phyloP scores from a whole-genome alignment of 345 rosid species.

The Conringia planisiliqua region DNA sequence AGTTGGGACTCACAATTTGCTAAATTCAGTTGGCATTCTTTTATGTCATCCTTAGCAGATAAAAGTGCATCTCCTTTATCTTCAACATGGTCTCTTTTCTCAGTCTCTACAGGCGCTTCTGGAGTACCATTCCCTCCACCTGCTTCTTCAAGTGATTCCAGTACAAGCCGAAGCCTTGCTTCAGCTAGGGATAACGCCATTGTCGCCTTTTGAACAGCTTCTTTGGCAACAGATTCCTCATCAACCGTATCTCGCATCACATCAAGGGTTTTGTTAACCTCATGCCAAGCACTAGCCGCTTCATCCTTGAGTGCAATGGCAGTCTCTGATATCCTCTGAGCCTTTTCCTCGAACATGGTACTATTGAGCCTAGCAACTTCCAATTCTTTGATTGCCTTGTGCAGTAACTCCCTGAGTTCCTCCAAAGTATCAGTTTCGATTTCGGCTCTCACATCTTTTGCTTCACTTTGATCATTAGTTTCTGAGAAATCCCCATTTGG shows the following conservation, averaged over 20 bases:
- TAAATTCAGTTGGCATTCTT: constrained; percentile 55
- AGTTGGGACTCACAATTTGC: constrained; percentile 55
- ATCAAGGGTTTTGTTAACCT: constrained; percentile 57
- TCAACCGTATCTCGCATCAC: constrained; percentile 54
- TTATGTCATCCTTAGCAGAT: constrained; percentile 59
- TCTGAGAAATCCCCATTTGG: constrained; percentile 38
- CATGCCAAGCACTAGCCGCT: constrained; percentile 55
- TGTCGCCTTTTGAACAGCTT: constrained; percentile 70
- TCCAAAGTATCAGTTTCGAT: constrained; percentile 44
- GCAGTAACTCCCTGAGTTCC: constrained; percentile 58
- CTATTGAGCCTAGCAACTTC: constrained; percentile 78
- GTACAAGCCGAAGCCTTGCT: constrained; percentile 65
- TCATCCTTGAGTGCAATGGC: constrained; percentile 86
- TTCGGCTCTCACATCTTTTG: constrained; percentile 37
- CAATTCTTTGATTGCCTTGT: constrained; percentile 60
- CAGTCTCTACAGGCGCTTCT: constrained; percentile 37
- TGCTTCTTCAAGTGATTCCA: constrained; percentile 51
- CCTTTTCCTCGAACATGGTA: constrained; percentile 84
- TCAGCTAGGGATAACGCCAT: constrained; percentile 87
- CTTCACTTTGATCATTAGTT: constrained; percentile 38
- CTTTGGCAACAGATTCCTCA: constrained; percentile 67
- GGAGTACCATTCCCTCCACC: constrained; percentile 21
- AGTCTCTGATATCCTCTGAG: constrained; percentile 75
- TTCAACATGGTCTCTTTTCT: constrained; percentile 17
- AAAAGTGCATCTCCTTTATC: constrained; percentile 40